Conservation (phyloP, 2,329 filamentous ascomycete genomes). For the Colletotrichum echinochloae region DNA sequence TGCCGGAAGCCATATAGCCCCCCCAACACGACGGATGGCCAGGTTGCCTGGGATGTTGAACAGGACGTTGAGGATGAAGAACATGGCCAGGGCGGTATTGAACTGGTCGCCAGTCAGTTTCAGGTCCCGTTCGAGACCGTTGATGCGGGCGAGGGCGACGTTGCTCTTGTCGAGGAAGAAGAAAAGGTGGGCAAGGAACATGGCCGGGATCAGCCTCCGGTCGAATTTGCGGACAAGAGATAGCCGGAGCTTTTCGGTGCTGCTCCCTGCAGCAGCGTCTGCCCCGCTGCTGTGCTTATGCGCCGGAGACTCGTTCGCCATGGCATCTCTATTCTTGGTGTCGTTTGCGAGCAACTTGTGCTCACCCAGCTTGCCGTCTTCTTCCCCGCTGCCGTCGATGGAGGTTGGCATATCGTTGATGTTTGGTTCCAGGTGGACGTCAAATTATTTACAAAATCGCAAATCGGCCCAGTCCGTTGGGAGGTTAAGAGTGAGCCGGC, state of each 20-base stretch:
- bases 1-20: slow-evolving; percentile 40
- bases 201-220: slow-evolving; percentile 29
- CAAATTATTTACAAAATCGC: not conserved
- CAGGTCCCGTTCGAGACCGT: slow-evolving; percentile 39
- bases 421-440: fast-evolving
- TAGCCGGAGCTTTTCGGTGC: not conserved
- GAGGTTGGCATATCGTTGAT: not conserved
- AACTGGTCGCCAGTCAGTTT: slow-evolving; percentile 29
- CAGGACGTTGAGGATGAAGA: slow-evolving; percentile 44
- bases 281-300: slow-evolving; percentile 17
- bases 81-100: slow-evolving; percentile 43
- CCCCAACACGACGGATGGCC: slow-evolving; percentile 42
- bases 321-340: not conserved
- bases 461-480: not conserved
- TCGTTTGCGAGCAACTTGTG: not conserved
- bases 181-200: slow-evolving; percentile 35
- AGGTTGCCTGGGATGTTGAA: slow-evolving; percentile 45
- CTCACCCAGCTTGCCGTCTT: not conserved
- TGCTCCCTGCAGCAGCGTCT: too few relatives aligned
- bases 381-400: not conserved
- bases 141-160: slow-evolving; percentile 41
- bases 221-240: slow-evolving; percentile 39
- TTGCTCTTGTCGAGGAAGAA: slow-evolving; percentile 42
- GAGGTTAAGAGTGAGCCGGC: not conserved
- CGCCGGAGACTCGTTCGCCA: not conserved